Conservation (phyloP, 1,284 basidiomycete genomes). For the Mycena citricolor region DNA sequence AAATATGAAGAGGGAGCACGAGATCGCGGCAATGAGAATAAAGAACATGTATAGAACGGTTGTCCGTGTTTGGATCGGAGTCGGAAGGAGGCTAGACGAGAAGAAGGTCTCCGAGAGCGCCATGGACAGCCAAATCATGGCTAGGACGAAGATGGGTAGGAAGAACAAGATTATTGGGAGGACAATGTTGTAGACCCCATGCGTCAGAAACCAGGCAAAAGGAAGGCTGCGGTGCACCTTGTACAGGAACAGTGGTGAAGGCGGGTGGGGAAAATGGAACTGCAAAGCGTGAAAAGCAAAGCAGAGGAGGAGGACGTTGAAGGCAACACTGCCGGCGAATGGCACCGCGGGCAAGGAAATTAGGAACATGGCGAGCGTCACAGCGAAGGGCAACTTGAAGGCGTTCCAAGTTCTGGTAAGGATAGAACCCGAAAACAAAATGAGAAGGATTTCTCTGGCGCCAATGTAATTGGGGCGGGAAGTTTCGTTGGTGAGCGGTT, state of each 20-base stretch:
- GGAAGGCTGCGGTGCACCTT: slow-evolving; percentile 39
- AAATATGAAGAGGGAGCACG: slow-evolving; percentile 36
- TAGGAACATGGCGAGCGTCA: slow-evolving; percentile 29
- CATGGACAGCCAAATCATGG: slow-evolving; percentile 35
- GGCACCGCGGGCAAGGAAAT: slow-evolving; percentile 37
- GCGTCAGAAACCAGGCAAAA: slow-evolving; percentile 42
- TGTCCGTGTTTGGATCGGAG: slow-evolving; percentile 46
- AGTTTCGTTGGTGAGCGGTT: slow-evolving; percentile 26
- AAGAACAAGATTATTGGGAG: slow-evolving; percentile 45
- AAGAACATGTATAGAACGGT: slow-evolving; percentile 40
- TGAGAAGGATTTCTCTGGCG: slow-evolving; percentile 37
- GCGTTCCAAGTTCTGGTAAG: slow-evolving; percentile 13
- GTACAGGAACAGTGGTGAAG: slow-evolving; percentile 44
- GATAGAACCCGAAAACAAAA: slow-evolving; percentile 31
- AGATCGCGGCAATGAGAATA: slow-evolving; percentile 34
- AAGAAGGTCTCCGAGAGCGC: slow-evolving; percentile 32
- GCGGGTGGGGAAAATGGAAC: slow-evolving; percentile 32
- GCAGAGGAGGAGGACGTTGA: slow-evolving; percentile 39
- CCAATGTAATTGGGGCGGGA: slow-evolving; percentile 26
- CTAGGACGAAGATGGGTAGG: slow-evolving; percentile 43
- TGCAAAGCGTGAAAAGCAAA: slow-evolving; percentile 38
- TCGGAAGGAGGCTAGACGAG: slow-evolving; percentile 32
- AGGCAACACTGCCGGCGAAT: slow-evolving; percentile 38
- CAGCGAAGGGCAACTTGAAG: slow-evolving; percentile 15
- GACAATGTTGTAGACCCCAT: slow-evolving; percentile 38